These are phyloP conservation scores for Didymella exigua DNA, from an alignment of 2,329 filamentous ascomycete species.

Conservation along the genomic window DNA sequence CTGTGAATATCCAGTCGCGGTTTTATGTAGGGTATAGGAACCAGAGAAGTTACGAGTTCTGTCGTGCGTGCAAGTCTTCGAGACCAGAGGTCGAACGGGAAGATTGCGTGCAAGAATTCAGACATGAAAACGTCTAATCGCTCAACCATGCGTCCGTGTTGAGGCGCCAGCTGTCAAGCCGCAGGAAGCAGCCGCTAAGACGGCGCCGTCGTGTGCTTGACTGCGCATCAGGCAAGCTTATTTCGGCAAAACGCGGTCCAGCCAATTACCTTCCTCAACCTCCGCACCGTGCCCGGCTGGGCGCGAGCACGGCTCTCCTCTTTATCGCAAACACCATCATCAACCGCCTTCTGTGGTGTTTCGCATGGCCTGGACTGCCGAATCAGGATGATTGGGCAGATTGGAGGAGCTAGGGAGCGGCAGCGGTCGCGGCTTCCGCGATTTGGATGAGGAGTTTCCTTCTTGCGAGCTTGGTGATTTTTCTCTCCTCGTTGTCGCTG, in stretches of 20 bases:
- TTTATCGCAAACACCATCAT: conserved; percentile 17
- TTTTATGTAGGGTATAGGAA: too few relatives aligned
- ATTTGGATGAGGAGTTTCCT: background rate
- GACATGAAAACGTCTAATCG: background rate
- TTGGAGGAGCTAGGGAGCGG: conserved; percentile 6
- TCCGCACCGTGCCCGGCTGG: background rate
- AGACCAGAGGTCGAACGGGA: too few relatives aligned
- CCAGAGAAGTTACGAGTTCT: too few relatives aligned
- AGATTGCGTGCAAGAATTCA: too few relatives aligned
- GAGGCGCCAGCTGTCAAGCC: conserved; percentile 9
- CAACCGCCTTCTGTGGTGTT: conserved; percentile 8
- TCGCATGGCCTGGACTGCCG: conserved; percentile 4
- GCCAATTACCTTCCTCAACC: background rate
- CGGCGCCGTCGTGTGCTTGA: conserved; percentile 7
- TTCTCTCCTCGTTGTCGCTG: background rate
- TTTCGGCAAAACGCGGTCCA: background rate
- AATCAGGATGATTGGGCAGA: background rate
- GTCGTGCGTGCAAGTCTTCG: too few relatives aligned
- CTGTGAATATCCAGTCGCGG: too few relatives aligned
- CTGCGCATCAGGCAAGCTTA: conserved; percentile 15
- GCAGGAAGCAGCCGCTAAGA: conserved; percentile 10
- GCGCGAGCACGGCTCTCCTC: conserved; percentile 9
- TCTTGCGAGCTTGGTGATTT: background rate
- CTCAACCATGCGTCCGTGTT: conserved; percentile 3
- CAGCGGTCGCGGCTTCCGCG: background rate